Evolutionary conservation across 2,329 filamentous ascomycete species (phyloP).

Genomic region (Lecanicillium sp.): DNA sequence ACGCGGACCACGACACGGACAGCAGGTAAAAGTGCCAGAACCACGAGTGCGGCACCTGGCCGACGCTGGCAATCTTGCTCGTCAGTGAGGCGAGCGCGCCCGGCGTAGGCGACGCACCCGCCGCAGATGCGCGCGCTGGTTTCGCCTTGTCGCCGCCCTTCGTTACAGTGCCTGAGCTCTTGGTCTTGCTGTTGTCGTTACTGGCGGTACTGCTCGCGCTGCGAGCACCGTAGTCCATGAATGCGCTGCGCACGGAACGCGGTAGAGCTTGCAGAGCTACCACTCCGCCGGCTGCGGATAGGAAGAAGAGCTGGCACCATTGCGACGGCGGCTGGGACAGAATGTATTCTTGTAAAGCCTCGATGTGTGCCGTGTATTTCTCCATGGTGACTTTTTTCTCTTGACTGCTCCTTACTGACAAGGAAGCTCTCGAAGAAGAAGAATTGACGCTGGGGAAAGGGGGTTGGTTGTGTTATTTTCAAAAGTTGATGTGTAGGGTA

Average conservation of each 20-base stretch:
- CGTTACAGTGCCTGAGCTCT: background rate
- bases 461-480: background rate
- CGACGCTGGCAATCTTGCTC: slow-evolving; percentile 19
- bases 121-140: too few relatives aligned
- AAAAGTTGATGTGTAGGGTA: too few relatives aligned
- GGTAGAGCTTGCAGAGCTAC: slow-evolving; percentile 37
- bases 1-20: slow-evolving; percentile 60
- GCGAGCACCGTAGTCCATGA: slow-evolving; percentile 47
- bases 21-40: slow-evolving; percentile 82
- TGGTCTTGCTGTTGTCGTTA: background rate
- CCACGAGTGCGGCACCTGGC: slow-evolving; percentile 76
- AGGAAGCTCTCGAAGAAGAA: too few relatives aligned
- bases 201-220: slow-evolving; percentile 1
- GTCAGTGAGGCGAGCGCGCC: slow-evolving; percentile 16
- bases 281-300: slow-evolving; percentile 31
- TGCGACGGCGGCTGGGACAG: slow-evolving; percentile 17
- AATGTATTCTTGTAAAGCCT: background rate
- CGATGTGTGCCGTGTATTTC: background rate
- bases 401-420: background rate
- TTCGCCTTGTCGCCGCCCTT: too few relatives aligned
- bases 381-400: background rate
- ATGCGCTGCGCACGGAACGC: slow-evolving; percentile 29
- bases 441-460: too few relatives aligned
- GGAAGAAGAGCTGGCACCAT: slow-evolving; percentile 40
- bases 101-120: slow-evolving; percentile 3